phyloP scores from a whole-genome alignment of 164 flowering plant genomes.

The Magnolia sinica region DNA sequence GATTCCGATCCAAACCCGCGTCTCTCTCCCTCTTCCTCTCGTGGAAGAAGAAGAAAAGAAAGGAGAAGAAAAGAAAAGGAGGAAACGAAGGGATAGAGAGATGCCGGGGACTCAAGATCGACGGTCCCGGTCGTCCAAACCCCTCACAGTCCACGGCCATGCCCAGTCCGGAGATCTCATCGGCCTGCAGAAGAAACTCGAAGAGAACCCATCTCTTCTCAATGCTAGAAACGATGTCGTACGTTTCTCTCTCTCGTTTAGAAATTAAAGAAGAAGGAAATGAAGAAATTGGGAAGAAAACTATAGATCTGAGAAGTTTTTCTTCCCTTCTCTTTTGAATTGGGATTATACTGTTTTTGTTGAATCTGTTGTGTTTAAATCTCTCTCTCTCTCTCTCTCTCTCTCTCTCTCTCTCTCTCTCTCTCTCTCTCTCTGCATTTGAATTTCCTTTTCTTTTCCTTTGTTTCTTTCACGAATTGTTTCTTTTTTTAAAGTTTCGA shows the following conservation, averaged over 20 bases:
- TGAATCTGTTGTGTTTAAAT: not conserved
- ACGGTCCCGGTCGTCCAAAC: constrained; percentile 56
- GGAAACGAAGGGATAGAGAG: constrained; percentile 9
- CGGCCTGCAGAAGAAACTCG: constrained; percentile 53
- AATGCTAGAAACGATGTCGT: constrained; percentile 83
- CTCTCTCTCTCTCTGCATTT: not conserved
- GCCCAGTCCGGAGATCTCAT: constrained; percentile 81
- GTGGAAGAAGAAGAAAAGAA: not conserved
- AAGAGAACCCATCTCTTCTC: constrained; percentile 73
- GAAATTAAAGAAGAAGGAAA: too few species aligned
- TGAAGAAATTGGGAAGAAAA: not conserved
- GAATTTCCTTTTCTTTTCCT: not conserved
- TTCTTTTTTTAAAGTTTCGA: not conserved
- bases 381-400: too few species aligned
- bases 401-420: too few species aligned
- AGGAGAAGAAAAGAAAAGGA: not conserved
- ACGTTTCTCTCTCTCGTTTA: constrained; percentile 19
- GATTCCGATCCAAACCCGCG: too few species aligned
- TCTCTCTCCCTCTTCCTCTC: too few species aligned
- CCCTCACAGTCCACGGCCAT: constrained; percentile 60
- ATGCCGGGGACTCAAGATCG: constrained; percentile 41
- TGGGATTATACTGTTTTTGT: not conserved
- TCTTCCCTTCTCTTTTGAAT: constrained; percentile 5
- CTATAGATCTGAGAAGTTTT: not conserved
- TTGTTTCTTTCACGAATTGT: not conserved